phyloP scores from a whole-genome alignment of 352 stramenopile genomes.

The Hyaloperonospora brassicae region DNA sequence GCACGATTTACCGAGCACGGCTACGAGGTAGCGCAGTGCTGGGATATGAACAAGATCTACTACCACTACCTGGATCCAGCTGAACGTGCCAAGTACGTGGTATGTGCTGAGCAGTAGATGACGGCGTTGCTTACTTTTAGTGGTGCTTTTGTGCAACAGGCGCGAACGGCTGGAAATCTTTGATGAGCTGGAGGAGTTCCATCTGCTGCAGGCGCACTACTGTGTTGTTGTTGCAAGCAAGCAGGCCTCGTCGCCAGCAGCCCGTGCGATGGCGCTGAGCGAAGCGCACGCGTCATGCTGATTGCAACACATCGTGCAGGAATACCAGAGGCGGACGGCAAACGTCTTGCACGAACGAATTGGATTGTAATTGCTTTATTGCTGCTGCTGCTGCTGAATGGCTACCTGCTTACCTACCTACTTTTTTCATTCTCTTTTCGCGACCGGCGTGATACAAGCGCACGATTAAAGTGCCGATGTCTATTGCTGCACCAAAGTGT shows the following conservation, averaged over 20 bases:
- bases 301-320: not conserved
- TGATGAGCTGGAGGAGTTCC: slow-evolving; percentile 89
- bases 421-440: slow-evolving; percentile 7
- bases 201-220: slow-evolving; percentile 88
- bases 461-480: slow-evolving; percentile 17
- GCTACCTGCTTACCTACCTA: slow-evolving; percentile 26
- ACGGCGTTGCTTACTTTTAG: not conserved
- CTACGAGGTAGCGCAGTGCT: slow-evolving; percentile 68
- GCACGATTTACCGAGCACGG: slow-evolving; percentile 57
- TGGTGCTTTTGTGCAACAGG: slow-evolving; percentile 20
- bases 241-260: slow-evolving; percentile 17
- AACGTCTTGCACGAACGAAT: slow-evolving; percentile 9
- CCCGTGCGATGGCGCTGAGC: slow-evolving; percentile 27
- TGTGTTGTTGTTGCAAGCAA: slow-evolving; percentile 82
- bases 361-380: slow-evolving; percentile 15
- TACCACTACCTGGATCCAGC: slow-evolving; percentile 73
- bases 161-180: slow-evolving; percentile 87
- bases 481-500: slow-evolving; percentile 13
- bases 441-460: slow-evolving; percentile 16
- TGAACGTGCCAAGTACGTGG: slow-evolving; percentile 58
- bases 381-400: slow-evolving; percentile 14
- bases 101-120: not conserved
- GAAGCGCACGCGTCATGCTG: slow-evolving; percentile 16
- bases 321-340: slow-evolving; percentile 1
- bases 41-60: slow-evolving; percentile 90